Base-by-base conservation (phyloP, 345 rosid species). In the Aquilaria malaccensis region DNA sequence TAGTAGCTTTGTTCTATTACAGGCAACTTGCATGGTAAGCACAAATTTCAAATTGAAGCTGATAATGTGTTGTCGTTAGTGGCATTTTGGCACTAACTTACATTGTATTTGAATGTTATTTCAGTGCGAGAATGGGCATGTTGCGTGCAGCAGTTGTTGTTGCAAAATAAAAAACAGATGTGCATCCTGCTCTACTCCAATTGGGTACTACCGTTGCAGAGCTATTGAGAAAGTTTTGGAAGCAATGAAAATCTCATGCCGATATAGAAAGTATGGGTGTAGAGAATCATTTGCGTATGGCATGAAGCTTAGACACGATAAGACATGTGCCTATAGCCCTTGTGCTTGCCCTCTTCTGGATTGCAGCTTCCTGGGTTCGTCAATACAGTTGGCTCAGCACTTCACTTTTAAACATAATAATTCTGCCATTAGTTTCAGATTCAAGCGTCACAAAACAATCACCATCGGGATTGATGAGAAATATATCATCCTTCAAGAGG, bases 101-200 rank as follows among this genome's bases (percentile, higher is more conserved):
- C 29, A 45, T 0, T 47, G 52, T 59, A 33, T 15, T 66, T 54
- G 45, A 33, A 48, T 52, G 63, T 53, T 61, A 59, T 31, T 60
- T 58, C 70, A 87, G 91, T 87, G 91, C 72, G 83, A 80, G 22
- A 85, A 85, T 71, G 90, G 94, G 30, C 94, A 86, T 59, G 47
- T 78, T 43, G 83, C 86, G 33, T 86, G 89, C 71, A 51, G 79
- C 53, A 29, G 55, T 33, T 86, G 93, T 76, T 78, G 89, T 75
- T 12, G 3, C 30, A 73, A 80, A 68, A 60, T 81, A 58, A 50
- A 54, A 58, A 76, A 81, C 30, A 78, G 48, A 75, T 86, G 89
- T n/a, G 80, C 85, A 0, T 67, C 70, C 1, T 83, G 89, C 70
- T 59, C 77, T 11, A 52, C 62, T 68, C 83, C 80, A 10, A 77